Evolutionary conservation across 208 protist genomes (phyloP).

Genomic region (Acanthamoeba divionensis): DNA sequence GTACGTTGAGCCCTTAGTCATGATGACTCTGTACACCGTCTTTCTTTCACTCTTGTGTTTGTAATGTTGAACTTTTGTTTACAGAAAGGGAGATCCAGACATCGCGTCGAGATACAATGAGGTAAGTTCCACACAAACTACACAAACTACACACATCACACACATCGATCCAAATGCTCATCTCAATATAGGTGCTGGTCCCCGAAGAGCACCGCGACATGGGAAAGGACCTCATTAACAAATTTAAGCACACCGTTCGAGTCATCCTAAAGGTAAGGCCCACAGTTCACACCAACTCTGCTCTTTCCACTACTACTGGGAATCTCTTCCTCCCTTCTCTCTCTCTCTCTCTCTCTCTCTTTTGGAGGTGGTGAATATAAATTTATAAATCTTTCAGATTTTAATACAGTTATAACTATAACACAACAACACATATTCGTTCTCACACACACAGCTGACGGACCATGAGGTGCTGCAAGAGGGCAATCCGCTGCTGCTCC

Average conservation of each 20-base stretch:
- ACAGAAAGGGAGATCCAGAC: conserved; percentile 64
- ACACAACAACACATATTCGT: background rate
- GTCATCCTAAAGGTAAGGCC: no score
- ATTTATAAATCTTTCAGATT: no score
- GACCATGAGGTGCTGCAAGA: conserved; percentile 56
- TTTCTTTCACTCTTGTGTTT: background rate
- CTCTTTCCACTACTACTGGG: background rate
- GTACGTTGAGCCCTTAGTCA: background rate
- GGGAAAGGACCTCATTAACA: conserved; percentile 51
- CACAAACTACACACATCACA: no score
- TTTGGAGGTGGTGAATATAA: no score
- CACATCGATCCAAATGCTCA: no score
- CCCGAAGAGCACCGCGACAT: conserved; percentile 32
- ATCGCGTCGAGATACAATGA: conserved; percentile 70
- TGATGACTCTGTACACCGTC: no score
- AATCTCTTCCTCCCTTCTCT: background rate
- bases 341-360: background rate
- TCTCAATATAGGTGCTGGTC: no score
- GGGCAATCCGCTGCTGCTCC: conserved; percentile 58
- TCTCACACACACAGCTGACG: conserved; percentile 43
- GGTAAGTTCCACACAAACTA: no score
- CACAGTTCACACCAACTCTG: no score
- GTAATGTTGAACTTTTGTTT: background rate
- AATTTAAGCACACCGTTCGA: conserved; percentile 42
- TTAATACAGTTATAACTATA: background rate